phyloP scores from a whole-genome alignment of 1,284 basidiomycete species.

The Apiotrichum veenhuisii region DNA sequence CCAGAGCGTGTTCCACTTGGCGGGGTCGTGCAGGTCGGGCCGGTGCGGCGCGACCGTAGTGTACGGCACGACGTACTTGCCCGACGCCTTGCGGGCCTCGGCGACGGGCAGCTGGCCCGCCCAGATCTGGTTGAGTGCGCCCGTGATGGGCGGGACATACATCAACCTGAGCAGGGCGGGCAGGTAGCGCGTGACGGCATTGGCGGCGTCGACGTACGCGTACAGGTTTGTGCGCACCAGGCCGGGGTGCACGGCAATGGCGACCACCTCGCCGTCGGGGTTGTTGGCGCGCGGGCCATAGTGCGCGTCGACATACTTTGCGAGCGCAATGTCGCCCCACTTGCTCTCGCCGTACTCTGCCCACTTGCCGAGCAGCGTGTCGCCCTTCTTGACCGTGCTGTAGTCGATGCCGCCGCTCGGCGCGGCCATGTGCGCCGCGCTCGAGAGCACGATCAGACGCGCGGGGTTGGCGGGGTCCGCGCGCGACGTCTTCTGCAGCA shows the following conservation, averaged over 20 bases:
- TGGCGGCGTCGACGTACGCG: conserved; percentile 32
- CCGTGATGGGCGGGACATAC: conserved; percentile 32
- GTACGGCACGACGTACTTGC: conserved; percentile 45
- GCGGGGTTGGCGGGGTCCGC: conserved; percentile 32
- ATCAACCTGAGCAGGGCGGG: conserved; percentile 36
- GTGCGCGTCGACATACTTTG: conserved; percentile 28
- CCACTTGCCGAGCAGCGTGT: conserved; percentile 26
- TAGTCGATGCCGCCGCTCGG: conserved; percentile 36
- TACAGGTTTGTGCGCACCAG: conserved; percentile 33
- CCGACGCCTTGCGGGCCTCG: conserved; percentile 30
- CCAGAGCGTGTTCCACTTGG: conserved; percentile 35
- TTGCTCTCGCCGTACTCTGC: conserved; percentile 57
- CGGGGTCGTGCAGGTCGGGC: conserved; percentile 32
- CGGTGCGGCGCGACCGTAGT: conserved; percentile 27
- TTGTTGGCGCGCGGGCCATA: conserved; percentile 13
- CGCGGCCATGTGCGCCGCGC: conserved; percentile 44
- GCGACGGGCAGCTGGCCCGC: conserved; percentile 53
- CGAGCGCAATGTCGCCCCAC: conserved; percentile 48
- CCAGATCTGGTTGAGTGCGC: conserved; percentile 51
- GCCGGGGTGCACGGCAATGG: conserved; percentile 36
- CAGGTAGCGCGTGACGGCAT: conserved; percentile 23
- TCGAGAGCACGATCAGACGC: conserved; percentile 56
- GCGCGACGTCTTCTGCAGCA: conserved; percentile 48
- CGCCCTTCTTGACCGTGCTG: conserved; percentile 39
- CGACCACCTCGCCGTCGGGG: conserved; percentile 26